Evolutionary conservation across 2,329 filamentous ascomycete genomes (phyloP), one percentile per base, ranked within the genome.

Genomic region (Phaeoacremonium minimum): DNA sequence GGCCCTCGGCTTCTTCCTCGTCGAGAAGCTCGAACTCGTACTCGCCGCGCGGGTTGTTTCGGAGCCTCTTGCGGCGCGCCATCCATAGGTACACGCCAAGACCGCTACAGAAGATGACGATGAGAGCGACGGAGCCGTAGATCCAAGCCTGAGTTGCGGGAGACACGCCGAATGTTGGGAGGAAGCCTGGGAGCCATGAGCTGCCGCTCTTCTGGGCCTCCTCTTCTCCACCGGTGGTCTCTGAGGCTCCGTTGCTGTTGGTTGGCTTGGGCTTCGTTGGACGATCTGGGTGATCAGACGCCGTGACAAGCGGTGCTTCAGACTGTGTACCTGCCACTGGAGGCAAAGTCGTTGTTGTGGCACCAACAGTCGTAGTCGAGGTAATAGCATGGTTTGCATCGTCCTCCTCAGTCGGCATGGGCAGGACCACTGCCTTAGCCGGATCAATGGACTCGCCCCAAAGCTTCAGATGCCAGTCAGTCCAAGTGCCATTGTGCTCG

Each of bases 11-110:
- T 48, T 95, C 89, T 15, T 88, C 85, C 38, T 90, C 85, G 50
- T 93, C 84, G 32, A 98, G 74, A 44, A 95, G 83, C 63, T 95
- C 90, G 49, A 98, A 98, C 50, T 96, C 91, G 60, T 96, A 97
- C 56, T 84, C 83, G 51, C 91, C 86, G 33, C 86, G 79, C 4
- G 81, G 74, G 57, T 79, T 80, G 60, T 86, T 88, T 48, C 80
- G 80, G 17, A 87, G 73, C 28, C 85, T 80, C 56, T 83, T 85
- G 39, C 86, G 82, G 18, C 89, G 82, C 30, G 89, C 85, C 39
- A 91, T 67, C 60, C 78, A 87, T 49, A 95, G 77, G 67, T 91
- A 96, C 30, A 82, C 69, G n/a, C 80, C 87, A 1, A 98, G 74
- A 4, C 83, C 86, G 38, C 69, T 63, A 59, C 90, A 90, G 69